These are phyloP conservation scores for Phytophthora boehmeriae DNA, from an alignment of 352 stramenopile genomes.

Conservation along the genomic window DNA sequence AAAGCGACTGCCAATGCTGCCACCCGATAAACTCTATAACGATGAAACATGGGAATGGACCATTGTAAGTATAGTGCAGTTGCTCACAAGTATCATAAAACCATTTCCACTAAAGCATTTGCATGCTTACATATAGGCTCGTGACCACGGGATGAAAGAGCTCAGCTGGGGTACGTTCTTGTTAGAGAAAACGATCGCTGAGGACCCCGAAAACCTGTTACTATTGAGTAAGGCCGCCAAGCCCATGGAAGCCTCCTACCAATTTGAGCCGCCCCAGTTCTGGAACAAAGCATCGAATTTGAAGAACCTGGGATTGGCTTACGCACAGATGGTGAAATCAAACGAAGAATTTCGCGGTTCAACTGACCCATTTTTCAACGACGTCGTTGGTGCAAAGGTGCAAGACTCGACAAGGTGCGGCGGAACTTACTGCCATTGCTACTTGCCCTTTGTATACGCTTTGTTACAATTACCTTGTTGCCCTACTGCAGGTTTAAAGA, in stretches of 20 bases:
- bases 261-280: slow-evolving; percentile 74
- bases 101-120: slow-evolving; percentile 2
- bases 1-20: slow-evolving; percentile 44
- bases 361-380: slow-evolving; percentile 60
- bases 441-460: no score
- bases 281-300: slow-evolving; percentile 64
- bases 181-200: slow-evolving; percentile 83
- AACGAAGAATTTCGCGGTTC: slow-evolving; percentile 45
- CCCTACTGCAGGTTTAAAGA: slow-evolving; percentile 60
- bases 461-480: background rate
- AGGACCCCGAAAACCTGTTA: slow-evolving; percentile 65
- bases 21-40: slow-evolving; percentile 78
- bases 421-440: no score
- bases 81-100: background rate
- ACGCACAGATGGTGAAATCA: slow-evolving; percentile 93
- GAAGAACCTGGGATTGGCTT: slow-evolving; percentile 95
- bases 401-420: slow-evolving; percentile 48
- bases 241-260: slow-evolving; percentile 68
- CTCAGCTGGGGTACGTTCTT: slow-evolving; percentile 87
- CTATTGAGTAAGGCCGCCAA: slow-evolving; percentile 76
- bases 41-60: slow-evolving; percentile 94
- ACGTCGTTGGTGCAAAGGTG: slow-evolving; percentile 43
- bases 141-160: slow-evolving; percentile 77
- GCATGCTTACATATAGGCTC: slow-evolving; percentile 38
- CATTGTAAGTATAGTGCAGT: slow-evolving; percentile 55